A percentile compares a stretch with the other conserved stretches of the same genome.
Evolutionary conservation across 2,329 filamentous ascomycete species (phyloP).

Genomic region (Myriosclerotinia scirpicola): DNA sequence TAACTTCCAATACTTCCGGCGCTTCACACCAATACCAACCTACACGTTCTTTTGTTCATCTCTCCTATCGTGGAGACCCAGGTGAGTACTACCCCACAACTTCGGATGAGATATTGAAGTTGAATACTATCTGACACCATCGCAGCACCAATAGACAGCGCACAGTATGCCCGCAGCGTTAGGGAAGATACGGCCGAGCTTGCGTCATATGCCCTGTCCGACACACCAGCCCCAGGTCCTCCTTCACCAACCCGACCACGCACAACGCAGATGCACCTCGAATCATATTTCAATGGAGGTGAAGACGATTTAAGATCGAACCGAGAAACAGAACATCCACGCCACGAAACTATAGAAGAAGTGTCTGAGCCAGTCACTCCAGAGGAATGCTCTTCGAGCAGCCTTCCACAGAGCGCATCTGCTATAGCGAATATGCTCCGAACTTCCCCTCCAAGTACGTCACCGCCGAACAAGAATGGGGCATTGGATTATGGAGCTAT

Average conservation of each 20-base stretch:
- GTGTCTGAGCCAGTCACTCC: constrained; percentile 58
- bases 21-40: constrained; percentile 56
- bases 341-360: constrained; percentile 58
- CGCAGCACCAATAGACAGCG: constrained; percentile 61
- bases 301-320: constrained; percentile 33
- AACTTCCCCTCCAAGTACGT: constrained; percentile 39
- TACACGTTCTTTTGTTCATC: constrained; percentile 70
- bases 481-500: constrained; percentile 20
- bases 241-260: constrained; percentile 33
- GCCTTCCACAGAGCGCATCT: constrained; percentile 45
- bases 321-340: constrained; percentile 33
- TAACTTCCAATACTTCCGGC: constrained; percentile 27
- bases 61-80: constrained; percentile 59
- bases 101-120: constrained; percentile 5
- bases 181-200: constrained; percentile 86
- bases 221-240: constrained; percentile 46
- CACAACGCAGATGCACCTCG: constrained; percentile 33
- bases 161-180: constrained; percentile 74
- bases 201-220: constrained; percentile 76
- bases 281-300: constrained; percentile 34
- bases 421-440: constrained; percentile 53
- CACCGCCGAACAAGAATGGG: constrained; percentile 27
- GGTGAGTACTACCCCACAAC: constrained; percentile 45
- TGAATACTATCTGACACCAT: neutral
- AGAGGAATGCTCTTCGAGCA: constrained; percentile 41